Percentiles rank a stretch among this genome's conserved stretches.
Conservation (phyloP, 495 filamentous ascomycete genomes). For the Neurospora sp. region DNA sequence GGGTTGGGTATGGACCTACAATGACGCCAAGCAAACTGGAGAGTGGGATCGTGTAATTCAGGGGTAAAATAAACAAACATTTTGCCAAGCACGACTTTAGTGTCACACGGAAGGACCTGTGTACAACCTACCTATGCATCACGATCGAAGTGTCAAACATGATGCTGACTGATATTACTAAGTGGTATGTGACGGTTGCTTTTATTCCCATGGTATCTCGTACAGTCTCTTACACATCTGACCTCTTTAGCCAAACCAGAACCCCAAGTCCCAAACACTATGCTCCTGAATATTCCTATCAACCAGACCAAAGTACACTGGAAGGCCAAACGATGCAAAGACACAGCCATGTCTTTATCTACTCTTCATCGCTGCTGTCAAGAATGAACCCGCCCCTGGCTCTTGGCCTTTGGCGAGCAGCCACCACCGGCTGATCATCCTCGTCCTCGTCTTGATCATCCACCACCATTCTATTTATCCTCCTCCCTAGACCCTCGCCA, state of each 20-base stretch:
- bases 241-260: neutral
- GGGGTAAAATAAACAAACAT: neutral
- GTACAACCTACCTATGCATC: neutral
- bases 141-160: neutral
- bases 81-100: neutral
- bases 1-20: neutral
- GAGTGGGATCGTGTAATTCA: neutral
- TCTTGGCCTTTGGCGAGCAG: conserved; percentile 26
- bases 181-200: neutral
- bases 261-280: neutral
- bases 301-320: neutral
- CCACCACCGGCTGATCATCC: conserved; percentile 24
- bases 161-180: neutral
- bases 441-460: conserved; percentile 20
- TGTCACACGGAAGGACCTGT: neutral
- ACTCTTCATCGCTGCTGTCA: conserved; percentile 48
- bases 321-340: neutral
- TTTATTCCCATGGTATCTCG: neutral
- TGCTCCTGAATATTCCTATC: neutral
- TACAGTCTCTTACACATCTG: neutral
- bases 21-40: neutral
- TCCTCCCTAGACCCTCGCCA: conserved; percentile 9
- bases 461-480: conserved; percentile 11
- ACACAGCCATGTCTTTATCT: neutral
- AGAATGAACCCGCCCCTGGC: conserved; percentile 43